These are phyloP conservation scores for Leavenworthia alabamica DNA, from an alignment of 345 rosid genomes.

Conservation along the genomic window DNA sequence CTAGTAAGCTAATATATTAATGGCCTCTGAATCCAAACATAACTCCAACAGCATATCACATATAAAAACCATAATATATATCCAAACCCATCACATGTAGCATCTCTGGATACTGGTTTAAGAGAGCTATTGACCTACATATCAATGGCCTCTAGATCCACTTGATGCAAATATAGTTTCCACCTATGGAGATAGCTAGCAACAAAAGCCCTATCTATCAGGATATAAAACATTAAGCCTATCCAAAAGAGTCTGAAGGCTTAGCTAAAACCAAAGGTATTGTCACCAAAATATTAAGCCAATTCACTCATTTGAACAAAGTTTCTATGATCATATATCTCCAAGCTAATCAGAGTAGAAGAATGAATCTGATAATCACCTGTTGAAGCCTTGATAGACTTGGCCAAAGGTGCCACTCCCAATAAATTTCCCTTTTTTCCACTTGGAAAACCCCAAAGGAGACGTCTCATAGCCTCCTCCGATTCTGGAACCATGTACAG, in stretches of 20 bases:
- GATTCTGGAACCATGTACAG: constrained; percentile 39
- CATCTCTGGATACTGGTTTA: neutral
- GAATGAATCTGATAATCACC: constrained; percentile 35
- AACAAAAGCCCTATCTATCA: neutral
- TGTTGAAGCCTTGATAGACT: constrained; percentile 87
- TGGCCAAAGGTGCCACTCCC: constrained; percentile 98
- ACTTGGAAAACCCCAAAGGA: constrained; percentile 41
- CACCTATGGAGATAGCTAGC: constrained; percentile 5
- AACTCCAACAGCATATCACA: too few species aligned
- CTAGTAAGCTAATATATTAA: neutral
- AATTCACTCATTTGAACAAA: neutral
- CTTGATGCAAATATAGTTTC: neutral
- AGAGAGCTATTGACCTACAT: neutral
- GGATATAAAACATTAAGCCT: neutral
- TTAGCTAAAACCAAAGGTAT: neutral
- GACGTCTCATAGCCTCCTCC: constrained; percentile 36
- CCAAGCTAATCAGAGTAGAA: neutral
- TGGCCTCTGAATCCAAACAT: too few species aligned
- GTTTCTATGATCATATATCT: neutral
- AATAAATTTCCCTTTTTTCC: constrained; percentile 84
- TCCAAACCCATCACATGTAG: neutral
- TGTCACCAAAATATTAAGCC: neutral
- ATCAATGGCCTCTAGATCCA: neutral
- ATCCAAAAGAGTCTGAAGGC: neutral
- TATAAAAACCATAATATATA: neutral